phyloP scores from a whole-genome alignment of 2,329 filamentous ascomycete genomes.

The Cryphonectria naterciae region DNA sequence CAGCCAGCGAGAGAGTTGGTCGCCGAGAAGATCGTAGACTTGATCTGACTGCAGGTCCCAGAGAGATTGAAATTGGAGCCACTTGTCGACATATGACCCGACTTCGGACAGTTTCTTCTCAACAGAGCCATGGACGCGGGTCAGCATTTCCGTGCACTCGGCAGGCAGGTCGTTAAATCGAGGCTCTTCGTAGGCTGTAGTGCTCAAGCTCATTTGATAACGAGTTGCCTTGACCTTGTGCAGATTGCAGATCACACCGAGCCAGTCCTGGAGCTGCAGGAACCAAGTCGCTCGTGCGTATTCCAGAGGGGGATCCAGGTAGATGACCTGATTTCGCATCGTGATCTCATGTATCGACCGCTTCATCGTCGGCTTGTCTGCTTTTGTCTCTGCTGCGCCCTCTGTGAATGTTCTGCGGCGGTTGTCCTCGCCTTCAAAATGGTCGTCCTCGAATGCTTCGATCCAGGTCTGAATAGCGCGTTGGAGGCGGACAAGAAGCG shows the following conservation, averaged over 20 bases:
- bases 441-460: constrained; percentile 73
- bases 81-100: constrained; percentile 89
- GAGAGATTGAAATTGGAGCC: constrained; percentile 96
- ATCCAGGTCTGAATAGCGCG: constrained; percentile 88
- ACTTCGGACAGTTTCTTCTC: constrained; percentile 83
- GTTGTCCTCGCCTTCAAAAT: constrained; percentile 52
- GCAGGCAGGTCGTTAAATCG: constrained; percentile 85
- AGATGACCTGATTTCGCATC: constrained; percentile 98
- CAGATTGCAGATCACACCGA: constrained; percentile 88
- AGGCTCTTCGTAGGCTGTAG: constrained; percentile 64
- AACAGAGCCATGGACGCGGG: constrained; percentile 79
- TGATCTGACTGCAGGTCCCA: constrained; percentile 98
- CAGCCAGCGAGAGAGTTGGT: constrained; percentile 90
- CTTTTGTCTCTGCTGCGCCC: constrained; percentile 46
- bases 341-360: constrained; percentile 87
- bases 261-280: constrained; percentile 88
- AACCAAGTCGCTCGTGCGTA: constrained; percentile 94
- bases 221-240: constrained; percentile 93
- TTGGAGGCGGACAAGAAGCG: constrained; percentile 80
- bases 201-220: constrained; percentile 86
- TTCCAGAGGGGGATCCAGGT: constrained; percentile 90
- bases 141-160: constrained; percentile 78
- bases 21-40: constrained; percentile 88
- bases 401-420: constrained; percentile 52
- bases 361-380: constrained; percentile 67